Percentiles rank a stretch among this genome's conserved stretches.
Conservation (phyloP, 768 basidiomycete species). For the Tricholoma sp. region DNA sequence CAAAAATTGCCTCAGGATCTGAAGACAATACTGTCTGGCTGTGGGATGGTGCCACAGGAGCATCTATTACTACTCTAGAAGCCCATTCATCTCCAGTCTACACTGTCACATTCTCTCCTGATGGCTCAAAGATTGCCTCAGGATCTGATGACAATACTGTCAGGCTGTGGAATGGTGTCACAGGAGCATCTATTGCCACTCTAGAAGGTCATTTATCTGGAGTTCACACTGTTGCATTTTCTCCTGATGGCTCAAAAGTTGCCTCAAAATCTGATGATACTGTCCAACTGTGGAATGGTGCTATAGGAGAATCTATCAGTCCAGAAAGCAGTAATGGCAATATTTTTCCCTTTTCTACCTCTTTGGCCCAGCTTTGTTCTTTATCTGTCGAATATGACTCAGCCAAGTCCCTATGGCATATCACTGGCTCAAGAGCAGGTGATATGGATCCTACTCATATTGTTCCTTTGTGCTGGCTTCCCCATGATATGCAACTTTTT, state of each 20-base stretch:
- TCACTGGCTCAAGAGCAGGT: too few relatives aligned
- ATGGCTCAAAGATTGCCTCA: background rate
- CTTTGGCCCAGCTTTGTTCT: too few relatives aligned
- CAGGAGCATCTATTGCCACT: constrained; percentile 1
- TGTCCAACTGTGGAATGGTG: background rate
- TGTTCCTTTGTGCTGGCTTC: too few relatives aligned
- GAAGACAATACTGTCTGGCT: constrained; percentile 14
- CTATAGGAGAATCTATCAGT: too few relatives aligned
- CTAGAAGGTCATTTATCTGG: constrained; percentile 12
- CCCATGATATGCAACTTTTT: too few relatives aligned
- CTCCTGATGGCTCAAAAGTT: background rate
- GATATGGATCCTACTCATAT: too few relatives aligned
- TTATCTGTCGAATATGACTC: too few relatives aligned
- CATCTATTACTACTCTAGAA: background rate
- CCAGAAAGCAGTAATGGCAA: too few relatives aligned
- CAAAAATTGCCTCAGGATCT: constrained; percentile 15
- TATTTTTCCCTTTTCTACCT: too few relatives aligned
- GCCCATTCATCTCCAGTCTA: background rate
- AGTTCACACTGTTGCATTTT: constrained; percentile 5
- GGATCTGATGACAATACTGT: background rate
- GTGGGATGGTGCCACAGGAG: background rate
- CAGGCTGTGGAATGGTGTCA: background rate
- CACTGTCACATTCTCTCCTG: background rate
- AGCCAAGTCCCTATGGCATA: too few relatives aligned
- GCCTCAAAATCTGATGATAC: background rate